Base-by-base conservation (phyloP, 163 green algal species). In the Scenedesmus sp. region DNA sequence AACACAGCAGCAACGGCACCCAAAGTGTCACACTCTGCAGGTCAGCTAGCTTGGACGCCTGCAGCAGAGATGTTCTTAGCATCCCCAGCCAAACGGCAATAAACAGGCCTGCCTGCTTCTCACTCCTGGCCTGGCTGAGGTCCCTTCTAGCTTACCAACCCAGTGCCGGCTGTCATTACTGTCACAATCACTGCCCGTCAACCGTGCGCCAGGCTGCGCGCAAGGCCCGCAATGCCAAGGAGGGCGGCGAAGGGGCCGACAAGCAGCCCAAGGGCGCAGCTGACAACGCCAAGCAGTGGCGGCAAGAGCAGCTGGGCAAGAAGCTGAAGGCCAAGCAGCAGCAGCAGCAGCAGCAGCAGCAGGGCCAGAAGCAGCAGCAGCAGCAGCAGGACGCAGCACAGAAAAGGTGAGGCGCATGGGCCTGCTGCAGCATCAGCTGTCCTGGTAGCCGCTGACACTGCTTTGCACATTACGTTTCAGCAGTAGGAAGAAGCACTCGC, bases 271-370 rank as follows among this genome's bases (percentile, higher is more conserved):
- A 59, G 15, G 57, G 59, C 56, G 56, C 90, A 62, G 90, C 54
- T 18, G 83, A 88, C 82, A 86, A 92, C 55, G 96, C 96, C 46
- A 96, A 97, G 93, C 92, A 96, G 74, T 98, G 96, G 96, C 92
- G 93, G 15, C 87, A 97, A 23, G 91, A 95, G 54, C 91, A 93
- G 57, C 92, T 96, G 64, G 23, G 92, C 62, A 83, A 90, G 76
- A 95, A 95, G 54, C 82, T 87, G 26, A 94, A 94, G 62, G 56
- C 85, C n/a, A 60, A 95, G 79, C 70, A 91, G 89, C 84, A 62
- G 60, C 57, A 76, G 3, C 20, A 83, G 34, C 56, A 55, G n/a
- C 90, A 88, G 64, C 74, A 88, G 77, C 66, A 89, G 81, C 87
- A 93, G 87, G 56, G 77, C 67, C 87, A 92, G 79, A 52, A 64